Percentiles rank a stretch among this genome's conserved stretches.
Conservation (phyloP, 164 flowering plant species). For the Umbellularia californica region DNA sequence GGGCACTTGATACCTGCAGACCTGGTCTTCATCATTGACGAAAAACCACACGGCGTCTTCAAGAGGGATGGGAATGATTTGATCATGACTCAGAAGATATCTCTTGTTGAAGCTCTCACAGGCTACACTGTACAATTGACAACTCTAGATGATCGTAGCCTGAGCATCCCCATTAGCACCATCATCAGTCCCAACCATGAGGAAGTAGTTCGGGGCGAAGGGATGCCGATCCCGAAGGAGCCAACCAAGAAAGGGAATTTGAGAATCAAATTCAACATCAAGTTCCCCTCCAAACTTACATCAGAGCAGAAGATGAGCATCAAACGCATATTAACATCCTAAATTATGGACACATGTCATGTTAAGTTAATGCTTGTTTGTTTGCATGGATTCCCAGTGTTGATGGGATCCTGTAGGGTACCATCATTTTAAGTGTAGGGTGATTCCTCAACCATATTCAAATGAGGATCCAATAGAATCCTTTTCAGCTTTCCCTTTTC, state of each 20-base stretch:
- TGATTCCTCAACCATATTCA: too few relatives aligned
- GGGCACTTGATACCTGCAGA: slow-evolving; percentile 74
- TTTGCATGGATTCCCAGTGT: too few relatives aligned
- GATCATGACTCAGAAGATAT: slow-evolving; percentile 56
- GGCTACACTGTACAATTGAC: slow-evolving; percentile 73
- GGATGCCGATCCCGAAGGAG: slow-evolving; percentile 90
- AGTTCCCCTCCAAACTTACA: slow-evolving; percentile 68
- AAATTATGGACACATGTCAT: slow-evolving; percentile 16
- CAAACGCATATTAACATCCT: slow-evolving; percentile 52
- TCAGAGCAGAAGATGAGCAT: slow-evolving; percentile 81
- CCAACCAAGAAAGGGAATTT: slow-evolving; percentile 75
- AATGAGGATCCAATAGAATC: too few relatives aligned
- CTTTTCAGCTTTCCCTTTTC: too few relatives aligned
- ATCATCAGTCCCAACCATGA: slow-evolving; percentile 64
- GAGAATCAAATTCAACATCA: slow-evolving; percentile 78
- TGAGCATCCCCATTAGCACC: slow-evolving; percentile 52
- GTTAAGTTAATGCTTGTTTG: background rate
- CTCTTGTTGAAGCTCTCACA: slow-evolving; percentile 80
- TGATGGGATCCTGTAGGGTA: too few relatives aligned
- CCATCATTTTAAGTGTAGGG: too few relatives aligned
- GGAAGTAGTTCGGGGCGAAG: slow-evolving; percentile 79
- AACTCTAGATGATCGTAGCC: slow-evolving; percentile 70
- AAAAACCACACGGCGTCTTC: slow-evolving; percentile 74
- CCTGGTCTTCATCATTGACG: slow-evolving; percentile 81
- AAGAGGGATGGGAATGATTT: slow-evolving; percentile 92